These are phyloP conservation scores for Talaromyces atroroseus DNA, from an alignment of 2,329 filamentous ascomycete genomes.

Conservation along the genomic window DNA sequence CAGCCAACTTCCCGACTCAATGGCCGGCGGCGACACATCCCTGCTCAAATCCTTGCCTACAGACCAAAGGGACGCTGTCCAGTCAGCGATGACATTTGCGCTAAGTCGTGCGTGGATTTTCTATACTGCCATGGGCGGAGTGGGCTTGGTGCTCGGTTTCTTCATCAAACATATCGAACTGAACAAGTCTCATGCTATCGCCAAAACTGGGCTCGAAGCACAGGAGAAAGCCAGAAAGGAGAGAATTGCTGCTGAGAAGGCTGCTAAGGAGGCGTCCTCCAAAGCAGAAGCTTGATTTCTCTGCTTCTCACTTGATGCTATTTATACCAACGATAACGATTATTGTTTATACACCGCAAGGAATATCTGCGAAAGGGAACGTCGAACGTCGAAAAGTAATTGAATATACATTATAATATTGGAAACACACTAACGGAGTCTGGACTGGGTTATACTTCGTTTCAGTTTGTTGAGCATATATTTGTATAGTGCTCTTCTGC, in stretches of 20 bases:
- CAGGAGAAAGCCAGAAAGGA: constrained; percentile 40
- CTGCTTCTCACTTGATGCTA: neutral
- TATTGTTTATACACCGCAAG: neutral
- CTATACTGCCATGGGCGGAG: constrained; percentile 35
- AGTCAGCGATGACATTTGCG: constrained; percentile 37
- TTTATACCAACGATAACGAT: neutral
- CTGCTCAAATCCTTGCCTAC: constrained; percentile 30
- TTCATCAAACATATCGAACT: constrained; percentile 36
- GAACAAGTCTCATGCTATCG: constrained; percentile 38
- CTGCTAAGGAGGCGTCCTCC: constrained; percentile 4
- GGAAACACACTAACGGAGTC: neutral
- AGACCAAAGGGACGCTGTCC: constrained; percentile 33
- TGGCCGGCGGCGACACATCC: constrained; percentile 31
- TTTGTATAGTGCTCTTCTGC: no score
- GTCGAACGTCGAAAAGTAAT: neutral
- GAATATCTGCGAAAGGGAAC: neutral
- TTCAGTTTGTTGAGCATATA: neutral
- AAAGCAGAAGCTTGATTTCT: neutral
- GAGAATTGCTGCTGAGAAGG: constrained; percentile 22
- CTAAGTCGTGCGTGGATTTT: constrained; percentile 49
- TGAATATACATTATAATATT: neutral
- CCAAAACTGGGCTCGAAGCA: constrained; percentile 41
- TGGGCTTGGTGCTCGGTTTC: constrained; percentile 36
- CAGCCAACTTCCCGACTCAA: constrained; percentile 23
- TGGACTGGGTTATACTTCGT: neutral